Conservation (phyloP, 495 filamentous ascomycete genomes). For the Gamarada debralockiae region DNA sequence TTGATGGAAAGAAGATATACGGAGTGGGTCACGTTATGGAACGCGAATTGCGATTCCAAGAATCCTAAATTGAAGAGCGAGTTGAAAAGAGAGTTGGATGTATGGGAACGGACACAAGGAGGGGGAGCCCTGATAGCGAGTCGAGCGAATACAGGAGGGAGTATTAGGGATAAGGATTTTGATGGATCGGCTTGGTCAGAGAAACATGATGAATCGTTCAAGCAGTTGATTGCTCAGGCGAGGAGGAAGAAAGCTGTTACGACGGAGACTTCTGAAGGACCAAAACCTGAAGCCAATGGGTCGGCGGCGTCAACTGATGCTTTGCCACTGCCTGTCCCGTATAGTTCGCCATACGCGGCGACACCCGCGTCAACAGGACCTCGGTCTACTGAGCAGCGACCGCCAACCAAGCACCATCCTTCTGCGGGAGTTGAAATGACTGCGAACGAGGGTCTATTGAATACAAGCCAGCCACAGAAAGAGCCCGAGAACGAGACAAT, state of each 20-base stretch:
- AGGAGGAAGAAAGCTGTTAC: conserved; percentile 29
- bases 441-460: too few species aligned
- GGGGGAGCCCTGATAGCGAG: conserved; percentile 35
- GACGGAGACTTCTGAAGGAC: neutral
- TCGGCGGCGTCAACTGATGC: too few species aligned
- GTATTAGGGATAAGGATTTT: conserved; percentile 62
- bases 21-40: conserved; percentile 95
- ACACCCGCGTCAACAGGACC: too few species aligned
- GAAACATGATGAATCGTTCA: conserved; percentile 70
- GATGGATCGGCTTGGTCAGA: conserved; percentile 72
- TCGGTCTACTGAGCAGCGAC: too few species aligned
- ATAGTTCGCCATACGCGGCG: too few species aligned
- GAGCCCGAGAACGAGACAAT: too few species aligned
- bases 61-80: conserved; percentile 65
- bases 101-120: conserved; percentile 79
- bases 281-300: conserved; percentile 4
- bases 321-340: too few species aligned
- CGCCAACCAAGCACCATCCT: too few species aligned
- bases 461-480: too few species aligned
- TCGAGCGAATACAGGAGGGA: conserved; percentile 1
- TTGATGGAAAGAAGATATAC: conserved; percentile 76
- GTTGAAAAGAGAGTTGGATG: conserved; percentile 69
- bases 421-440: too few species aligned
- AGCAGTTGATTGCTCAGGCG: conserved; percentile 70
- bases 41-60: conserved; percentile 88